Base-by-base conservation (phyloP, 352 stramenopile species). In the Phytopythium oedochilum region DNA sequence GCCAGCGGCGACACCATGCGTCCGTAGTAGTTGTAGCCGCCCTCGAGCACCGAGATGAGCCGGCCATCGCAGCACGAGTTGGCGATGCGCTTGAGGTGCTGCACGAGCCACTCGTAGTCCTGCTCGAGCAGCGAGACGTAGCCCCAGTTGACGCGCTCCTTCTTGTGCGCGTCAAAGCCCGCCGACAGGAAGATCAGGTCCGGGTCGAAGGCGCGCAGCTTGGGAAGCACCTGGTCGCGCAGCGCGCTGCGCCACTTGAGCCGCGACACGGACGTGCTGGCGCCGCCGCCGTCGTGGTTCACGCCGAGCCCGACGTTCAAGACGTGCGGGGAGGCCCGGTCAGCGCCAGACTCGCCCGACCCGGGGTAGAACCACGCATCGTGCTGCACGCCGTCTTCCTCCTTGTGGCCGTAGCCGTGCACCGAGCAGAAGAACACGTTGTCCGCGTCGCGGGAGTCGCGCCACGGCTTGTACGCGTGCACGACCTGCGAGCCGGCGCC, bases 401-500 rank as follows among this genome's bases (percentile, higher is more conserved):
- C 79, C 46, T 93, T 91, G 59, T 76, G 75, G 15, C 80, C 83
- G 53, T 90, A 93, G 22, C 80, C 76, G 53, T 93, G 78, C 15
- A 92, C 71, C 5, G 90, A 98, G 39, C 92, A 93, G 75, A 99
- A 99, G 59, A 99, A 97, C 5, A 98, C 92, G 66, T 98, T 92
- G 9, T 97, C 80, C 2, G 88, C 65, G 71, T 99, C 97, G 31
- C 92, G 77, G 50, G 97, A 89, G 59, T 94, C 93, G 7, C 97
- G 82, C 97, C 97, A 99, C 17, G 97, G 97, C 53, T 98, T 97
- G 75, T 98, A 98, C 54, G 83, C 76, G 55, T 91, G 66, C 29
- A 88, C 71, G 32, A 78, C 64, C 34, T 98, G 77, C 51, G 89
- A 84, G 20, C 92, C 90, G n/a, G 81, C 61, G 25, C 86, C 86